phyloP scores from a whole-genome alignment of 2,329 filamentous ascomycete genomes.

The Orbilia javanica region DNA sequence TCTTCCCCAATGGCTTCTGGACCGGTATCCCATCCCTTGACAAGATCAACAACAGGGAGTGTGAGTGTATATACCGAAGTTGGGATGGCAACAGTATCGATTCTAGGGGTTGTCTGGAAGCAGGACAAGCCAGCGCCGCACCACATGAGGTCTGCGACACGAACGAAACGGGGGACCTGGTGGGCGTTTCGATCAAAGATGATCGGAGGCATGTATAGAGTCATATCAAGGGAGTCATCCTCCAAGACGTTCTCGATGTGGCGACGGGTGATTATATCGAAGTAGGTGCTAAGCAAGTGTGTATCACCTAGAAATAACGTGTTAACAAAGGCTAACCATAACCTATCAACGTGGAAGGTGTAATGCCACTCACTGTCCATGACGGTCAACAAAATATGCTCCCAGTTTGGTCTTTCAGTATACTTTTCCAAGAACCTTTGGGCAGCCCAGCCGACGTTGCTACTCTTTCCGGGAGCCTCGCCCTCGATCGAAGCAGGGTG shows the following conservation, averaged over 20 bases:
- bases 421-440: conserved; percentile 75
- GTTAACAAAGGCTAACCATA: conserved; percentile 60
- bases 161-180: conserved; percentile 75
- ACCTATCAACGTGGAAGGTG: neutral
- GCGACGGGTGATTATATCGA: conserved; percentile 71
- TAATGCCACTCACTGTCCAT: conserved; percentile 76
- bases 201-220: conserved; percentile 77
- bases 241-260: conserved; percentile 72
- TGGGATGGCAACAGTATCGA: conserved; percentile 73
- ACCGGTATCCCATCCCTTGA: conserved; percentile 79
- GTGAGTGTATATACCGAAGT: conserved; percentile 81
- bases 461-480: conserved; percentile 80
- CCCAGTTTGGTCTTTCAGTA: conserved; percentile 67
- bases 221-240: conserved; percentile 73
- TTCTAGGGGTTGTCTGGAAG: conserved; percentile 41
- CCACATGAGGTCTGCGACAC: conserved; percentile 80
- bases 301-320: conserved; percentile 72
- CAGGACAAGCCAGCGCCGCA: conserved; percentile 75
- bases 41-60: conserved; percentile 75
- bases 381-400: conserved; percentile 76
- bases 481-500: conserved; percentile 76
- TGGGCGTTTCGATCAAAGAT: conserved; percentile 81
- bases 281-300: conserved; percentile 77
- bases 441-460: conserved; percentile 79
- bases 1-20: conserved; percentile 81